These are phyloP conservation scores for Lindgomyces ingoldianus DNA, from an alignment of 495 filamentous ascomycete genomes.

Conservation along the genomic window DNA sequence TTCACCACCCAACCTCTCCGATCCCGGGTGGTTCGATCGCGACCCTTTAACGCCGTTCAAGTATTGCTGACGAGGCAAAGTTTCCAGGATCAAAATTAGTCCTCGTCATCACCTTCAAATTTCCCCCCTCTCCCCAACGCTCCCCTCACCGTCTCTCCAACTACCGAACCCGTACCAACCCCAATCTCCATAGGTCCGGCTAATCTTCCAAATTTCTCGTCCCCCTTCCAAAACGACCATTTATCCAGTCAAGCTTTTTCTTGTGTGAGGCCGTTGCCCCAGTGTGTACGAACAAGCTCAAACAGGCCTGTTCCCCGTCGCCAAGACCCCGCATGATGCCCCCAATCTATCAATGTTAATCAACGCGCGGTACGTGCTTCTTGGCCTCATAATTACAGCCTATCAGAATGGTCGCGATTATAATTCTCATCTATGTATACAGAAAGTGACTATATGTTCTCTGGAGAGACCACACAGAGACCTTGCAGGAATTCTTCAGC, in stretches of 20 bases:
- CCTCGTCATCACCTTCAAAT: constrained; percentile 1
- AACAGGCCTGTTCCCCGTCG: constrained; percentile 18
- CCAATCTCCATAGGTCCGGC: constrained; percentile 25
- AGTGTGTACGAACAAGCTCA: not conserved
- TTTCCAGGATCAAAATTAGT: not conserved
- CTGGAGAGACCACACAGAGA: not conserved
- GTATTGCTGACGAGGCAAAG: not conserved
- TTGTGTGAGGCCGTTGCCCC: constrained; percentile 2
- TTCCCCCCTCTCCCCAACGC: constrained; percentile 22
- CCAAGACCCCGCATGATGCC: constrained; percentile 22
- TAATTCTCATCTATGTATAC: constrained; percentile 3
- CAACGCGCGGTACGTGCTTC: constrained; percentile 19
- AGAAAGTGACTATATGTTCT: not conserved
- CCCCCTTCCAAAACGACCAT: not conserved
- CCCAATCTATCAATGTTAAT: constrained; percentile 7
- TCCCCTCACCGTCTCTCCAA: constrained; percentile 32
- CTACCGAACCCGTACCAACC: constrained; percentile 15
- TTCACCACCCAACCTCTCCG: not conserved
- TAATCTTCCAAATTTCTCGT: constrained; percentile 22
- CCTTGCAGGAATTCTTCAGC: constrained; percentile 2
- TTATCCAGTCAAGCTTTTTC: constrained; percentile 30
- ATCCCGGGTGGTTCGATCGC: not conserved
- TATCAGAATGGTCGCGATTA: constrained; percentile 20
- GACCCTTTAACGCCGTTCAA: not conserved
- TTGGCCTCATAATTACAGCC: constrained; percentile 8